Evolutionary conservation across 768 basidiomycete species (phyloP).

Genomic region (Amanita brunnescens): DNA sequence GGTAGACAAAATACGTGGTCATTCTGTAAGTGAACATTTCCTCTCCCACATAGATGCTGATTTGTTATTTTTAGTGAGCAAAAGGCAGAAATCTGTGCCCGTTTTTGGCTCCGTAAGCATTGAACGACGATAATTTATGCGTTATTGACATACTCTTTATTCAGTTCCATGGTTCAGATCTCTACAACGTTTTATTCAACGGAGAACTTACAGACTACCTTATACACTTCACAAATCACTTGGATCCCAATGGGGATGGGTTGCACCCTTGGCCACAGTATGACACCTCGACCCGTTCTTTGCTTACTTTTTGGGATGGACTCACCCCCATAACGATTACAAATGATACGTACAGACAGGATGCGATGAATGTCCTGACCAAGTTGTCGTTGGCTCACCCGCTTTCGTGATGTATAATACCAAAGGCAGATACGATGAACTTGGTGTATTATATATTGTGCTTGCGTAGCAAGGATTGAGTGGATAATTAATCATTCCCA

Average conservation of each 20-base stretch:
- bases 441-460: too few relatives aligned
- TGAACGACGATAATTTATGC: neutral
- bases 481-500: too few relatives aligned
- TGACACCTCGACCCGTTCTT: neutral
- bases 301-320: neutral
- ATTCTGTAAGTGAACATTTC: conserved; percentile 22
- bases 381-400: too few relatives aligned
- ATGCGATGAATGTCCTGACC: too few relatives aligned
- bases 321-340: neutral
- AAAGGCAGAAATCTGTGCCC: conserved; percentile 15
- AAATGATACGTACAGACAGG: neutral
- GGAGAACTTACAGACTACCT: conserved; percentile 26
- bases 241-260: conserved; percentile 26
- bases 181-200: conserved; percentile 20
- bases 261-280: conserved; percentile 26
- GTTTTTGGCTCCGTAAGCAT: conserved; percentile 13
- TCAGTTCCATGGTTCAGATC: too few relatives aligned
- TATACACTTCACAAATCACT: conserved; percentile 24
- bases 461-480: too few relatives aligned
- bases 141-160: neutral
- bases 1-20: conserved; percentile 31
- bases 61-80: conserved; percentile 13
- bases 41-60: neutral
- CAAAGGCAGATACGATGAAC: too few relatives aligned
- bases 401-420: too few relatives aligned